phyloP scores from a whole-genome alignment of 768 basidiomycete species.

The Lactifluus rugatus region DNA sequence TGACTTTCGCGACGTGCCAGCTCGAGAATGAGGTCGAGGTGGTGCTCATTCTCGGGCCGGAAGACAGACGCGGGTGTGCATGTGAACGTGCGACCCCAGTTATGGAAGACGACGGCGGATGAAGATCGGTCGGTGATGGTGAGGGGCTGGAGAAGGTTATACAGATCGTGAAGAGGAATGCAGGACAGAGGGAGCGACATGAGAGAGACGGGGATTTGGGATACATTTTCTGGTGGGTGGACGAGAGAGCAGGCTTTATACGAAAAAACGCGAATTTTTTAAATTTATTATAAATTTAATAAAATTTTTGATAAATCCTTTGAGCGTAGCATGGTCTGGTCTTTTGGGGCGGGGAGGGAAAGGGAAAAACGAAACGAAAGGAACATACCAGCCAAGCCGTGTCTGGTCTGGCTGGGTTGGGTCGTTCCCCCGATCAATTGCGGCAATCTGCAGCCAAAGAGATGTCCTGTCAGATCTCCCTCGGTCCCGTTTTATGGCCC shows the following conservation, averaged over 20 bases:
- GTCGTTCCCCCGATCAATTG: too few species aligned
- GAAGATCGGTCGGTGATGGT: conserved; percentile 37
- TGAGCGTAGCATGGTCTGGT: too few species aligned
- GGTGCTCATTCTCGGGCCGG: conserved; percentile 55
- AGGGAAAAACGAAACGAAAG: too few species aligned
- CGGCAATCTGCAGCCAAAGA: too few species aligned
- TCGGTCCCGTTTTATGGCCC: too few species aligned
- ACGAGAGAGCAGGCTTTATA: conserved; percentile 9
- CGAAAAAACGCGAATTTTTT: too few species aligned
- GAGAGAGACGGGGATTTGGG: not conserved
- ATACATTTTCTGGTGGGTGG: not conserved
- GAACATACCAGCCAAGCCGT: too few species aligned
- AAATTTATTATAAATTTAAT: not conserved
- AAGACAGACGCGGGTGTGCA: conserved; percentile 66
- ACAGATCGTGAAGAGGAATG: conserved; percentile 40
- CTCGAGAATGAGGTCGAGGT: conserved; percentile 70
- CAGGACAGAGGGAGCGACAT: conserved; percentile 25
- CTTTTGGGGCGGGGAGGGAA: too few species aligned
- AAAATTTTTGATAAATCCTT: too few species aligned
- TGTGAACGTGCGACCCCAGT: conserved; percentile 80
- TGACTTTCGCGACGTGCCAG: conserved; percentile 66
- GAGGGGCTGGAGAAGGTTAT: conserved; percentile 44
- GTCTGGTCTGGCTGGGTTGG: too few species aligned
- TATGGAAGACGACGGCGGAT: conserved; percentile 47
- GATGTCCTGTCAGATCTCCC: too few species aligned